Conservation (phyloP, 331 rosid species). For the Quercus phellos region DNA sequence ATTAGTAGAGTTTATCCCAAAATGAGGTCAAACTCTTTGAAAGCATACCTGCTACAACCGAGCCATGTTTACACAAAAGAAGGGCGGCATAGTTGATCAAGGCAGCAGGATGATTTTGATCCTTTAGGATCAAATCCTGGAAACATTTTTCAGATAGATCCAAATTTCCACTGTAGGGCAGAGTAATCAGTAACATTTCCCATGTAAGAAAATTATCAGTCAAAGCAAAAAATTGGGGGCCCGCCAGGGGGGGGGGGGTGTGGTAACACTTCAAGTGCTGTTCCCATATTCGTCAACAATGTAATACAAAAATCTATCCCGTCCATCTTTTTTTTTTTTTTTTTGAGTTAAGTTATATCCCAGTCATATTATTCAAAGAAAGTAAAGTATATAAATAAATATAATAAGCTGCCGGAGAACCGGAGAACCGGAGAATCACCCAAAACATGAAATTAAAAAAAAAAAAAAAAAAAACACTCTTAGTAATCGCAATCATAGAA, state of each 20-base stretch:
- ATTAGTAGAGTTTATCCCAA: neutral
- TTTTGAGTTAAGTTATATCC: neutral
- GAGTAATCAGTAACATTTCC: conserved; percentile 4
- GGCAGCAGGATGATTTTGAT: conserved; percentile 94
- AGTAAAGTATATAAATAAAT: neutral
- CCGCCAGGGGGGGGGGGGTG: too few species aligned
- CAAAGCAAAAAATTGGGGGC: neutral
- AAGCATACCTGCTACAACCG: conserved; percentile 76
- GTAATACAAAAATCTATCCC: neutral
- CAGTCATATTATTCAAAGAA: neutral
- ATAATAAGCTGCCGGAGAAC: neutral
- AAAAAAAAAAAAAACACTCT: too few species aligned
- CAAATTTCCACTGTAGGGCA: conserved; percentile 68
- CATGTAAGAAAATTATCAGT: neutral
- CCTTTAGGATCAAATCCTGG: conserved; percentile 79
- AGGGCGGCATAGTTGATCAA: conserved; percentile 79
- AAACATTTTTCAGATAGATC: conserved; percentile 83
- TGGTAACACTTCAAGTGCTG: neutral
- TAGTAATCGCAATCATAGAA: too few species aligned
- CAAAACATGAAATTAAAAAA: too few species aligned
- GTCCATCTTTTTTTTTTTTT: too few species aligned
- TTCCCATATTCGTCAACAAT: neutral
- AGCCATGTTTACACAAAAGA: conserved; percentile 76
- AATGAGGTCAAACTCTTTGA: neutral
- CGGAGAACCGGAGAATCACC: too few species aligned